Evolutionary conservation across 106 monocot genomes (phyloP).

Genomic region (Narthecium ossifragum): DNA sequence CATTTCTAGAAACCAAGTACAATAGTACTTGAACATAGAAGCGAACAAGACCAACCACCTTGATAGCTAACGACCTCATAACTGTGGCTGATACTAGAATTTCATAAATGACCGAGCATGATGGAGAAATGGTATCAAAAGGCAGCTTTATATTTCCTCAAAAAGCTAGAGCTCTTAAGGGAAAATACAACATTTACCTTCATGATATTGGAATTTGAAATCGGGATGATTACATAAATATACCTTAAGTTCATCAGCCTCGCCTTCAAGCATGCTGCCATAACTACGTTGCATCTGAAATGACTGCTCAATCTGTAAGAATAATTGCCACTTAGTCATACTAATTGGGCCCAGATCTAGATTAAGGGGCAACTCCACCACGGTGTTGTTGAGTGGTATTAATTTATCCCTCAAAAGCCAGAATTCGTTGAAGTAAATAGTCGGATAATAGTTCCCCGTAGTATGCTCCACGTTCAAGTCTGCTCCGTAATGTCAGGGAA

Average conservation of each 20-base stretch:
- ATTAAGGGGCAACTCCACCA: conserved; percentile 60
- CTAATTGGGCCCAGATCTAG: conserved; percentile 87
- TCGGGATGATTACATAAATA: background rate
- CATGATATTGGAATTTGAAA: too few species aligned
- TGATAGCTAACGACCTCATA: too few species aligned
- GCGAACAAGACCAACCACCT: too few species aligned
- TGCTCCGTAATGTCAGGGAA: conserved; percentile 51
- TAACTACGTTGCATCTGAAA: conserved; percentile 93
- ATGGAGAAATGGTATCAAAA: too few species aligned
- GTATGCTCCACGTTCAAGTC: conserved; percentile 65
- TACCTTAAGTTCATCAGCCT: conserved; percentile 98
- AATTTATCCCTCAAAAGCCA: conserved; percentile 94
- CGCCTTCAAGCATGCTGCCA: conserved; percentile 96
- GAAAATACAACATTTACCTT: too few species aligned
- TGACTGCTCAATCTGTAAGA: conserved; percentile 89
- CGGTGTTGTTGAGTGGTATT: conserved; percentile 65
- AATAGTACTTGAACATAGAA: too few species aligned
- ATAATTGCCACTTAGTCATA: conserved; percentile 91
- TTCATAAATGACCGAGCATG: too few species aligned
- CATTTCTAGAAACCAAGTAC: too few species aligned
- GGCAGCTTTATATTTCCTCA: too few species aligned
- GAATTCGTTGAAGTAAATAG: conserved; percentile 88
- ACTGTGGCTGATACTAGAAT: too few species aligned
- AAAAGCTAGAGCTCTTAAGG: too few species aligned
- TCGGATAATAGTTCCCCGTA: conserved; percentile 78